phyloP scores from a whole-genome alignment of 352 stramenopile genomes.

The Globisporangium solare region DNA sequence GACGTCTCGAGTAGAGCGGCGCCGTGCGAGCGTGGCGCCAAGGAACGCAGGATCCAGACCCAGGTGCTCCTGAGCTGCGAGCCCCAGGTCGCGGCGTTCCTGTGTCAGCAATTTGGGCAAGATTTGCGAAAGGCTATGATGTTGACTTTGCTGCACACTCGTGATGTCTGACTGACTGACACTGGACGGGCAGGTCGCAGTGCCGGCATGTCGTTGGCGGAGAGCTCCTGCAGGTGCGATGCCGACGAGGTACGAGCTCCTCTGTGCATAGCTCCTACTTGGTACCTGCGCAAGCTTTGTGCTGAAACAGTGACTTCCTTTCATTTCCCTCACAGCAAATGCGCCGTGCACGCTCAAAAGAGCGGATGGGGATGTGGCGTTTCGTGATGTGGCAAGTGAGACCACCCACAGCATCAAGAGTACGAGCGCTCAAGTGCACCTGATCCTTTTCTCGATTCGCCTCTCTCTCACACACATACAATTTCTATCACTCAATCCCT shows the following conservation, averaged over 20 bases:
- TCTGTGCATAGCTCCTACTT: background rate
- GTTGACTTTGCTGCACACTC: no score
- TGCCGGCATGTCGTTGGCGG: constrained; percentile 36
- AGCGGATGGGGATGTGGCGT: no score
- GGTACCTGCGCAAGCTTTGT: no score
- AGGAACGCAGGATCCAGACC: constrained; percentile 4
- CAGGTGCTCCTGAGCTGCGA: constrained; percentile 42
- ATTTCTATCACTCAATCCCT: background rate
- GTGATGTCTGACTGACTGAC: background rate
- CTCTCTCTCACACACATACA: no score
- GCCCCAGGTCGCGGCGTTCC: constrained; percentile 38
- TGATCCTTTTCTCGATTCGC: background rate
- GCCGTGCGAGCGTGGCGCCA: background rate
- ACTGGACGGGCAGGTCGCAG: constrained; percentile 18
- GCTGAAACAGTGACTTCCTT: no score
- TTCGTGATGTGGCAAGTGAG: no score
- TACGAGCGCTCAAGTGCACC: background rate
- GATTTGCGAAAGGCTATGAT: no score
- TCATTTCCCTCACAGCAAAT: no score
- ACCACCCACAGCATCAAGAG: background rate
- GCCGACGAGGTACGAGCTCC: constrained; percentile 24
- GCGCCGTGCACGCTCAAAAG: no score
- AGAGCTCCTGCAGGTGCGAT: constrained; percentile 52
- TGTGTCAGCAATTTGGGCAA: constrained; percentile 59
- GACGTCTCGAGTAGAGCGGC: constrained; percentile 4